These are phyloP conservation scores for Tricholoma bakamatsutake DNA, from an alignment of 768 basidiomycete species.

Conservation along the genomic window DNA sequence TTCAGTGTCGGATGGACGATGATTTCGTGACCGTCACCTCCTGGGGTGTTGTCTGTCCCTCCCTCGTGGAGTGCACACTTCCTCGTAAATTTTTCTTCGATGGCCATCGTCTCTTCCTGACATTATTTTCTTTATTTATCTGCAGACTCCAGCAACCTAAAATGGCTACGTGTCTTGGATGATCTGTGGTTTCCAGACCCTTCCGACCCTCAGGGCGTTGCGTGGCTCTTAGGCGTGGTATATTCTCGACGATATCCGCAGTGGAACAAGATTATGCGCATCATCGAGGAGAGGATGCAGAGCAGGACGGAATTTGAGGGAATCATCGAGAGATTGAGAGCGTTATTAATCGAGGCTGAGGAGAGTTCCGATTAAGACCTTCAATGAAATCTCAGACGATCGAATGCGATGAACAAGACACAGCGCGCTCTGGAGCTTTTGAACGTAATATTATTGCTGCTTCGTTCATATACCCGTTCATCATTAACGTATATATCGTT, in stretches of 20 bases:
- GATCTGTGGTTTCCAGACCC: slow-evolving; percentile 24
- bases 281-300: slow-evolving; percentile 2
- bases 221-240: slow-evolving; percentile 21
- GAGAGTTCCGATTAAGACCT: not conserved
- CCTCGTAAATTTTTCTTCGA: slow-evolving; percentile 25
- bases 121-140: not conserved
- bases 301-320: not conserved
- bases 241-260: slow-evolving; percentile 16
- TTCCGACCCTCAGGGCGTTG: slow-evolving; percentile 11
- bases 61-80: slow-evolving; percentile 28
- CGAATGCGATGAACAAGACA: not conserved
- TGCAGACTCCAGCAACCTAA: slow-evolving; percentile 11
- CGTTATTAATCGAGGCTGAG: not conserved
- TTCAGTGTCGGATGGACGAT: slow-evolving; percentile 24
- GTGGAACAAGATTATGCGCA: slow-evolving; percentile 17
- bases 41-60: slow-evolving; percentile 32
- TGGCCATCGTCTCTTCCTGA: not conserved
- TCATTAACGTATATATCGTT: not conserved
- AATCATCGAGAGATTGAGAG: not conserved
- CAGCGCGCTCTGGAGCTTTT: not conserved
- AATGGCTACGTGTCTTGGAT: slow-evolving; percentile 12
- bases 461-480: not conserved
- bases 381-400: not conserved
- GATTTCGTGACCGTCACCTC: slow-evolving; percentile 30
- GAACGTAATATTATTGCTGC: not conserved